These are phyloP conservation scores for Lodderomyces metapsilosis DNA, from an alignment of 1,139 yeast species.

Conservation along the genomic window DNA sequence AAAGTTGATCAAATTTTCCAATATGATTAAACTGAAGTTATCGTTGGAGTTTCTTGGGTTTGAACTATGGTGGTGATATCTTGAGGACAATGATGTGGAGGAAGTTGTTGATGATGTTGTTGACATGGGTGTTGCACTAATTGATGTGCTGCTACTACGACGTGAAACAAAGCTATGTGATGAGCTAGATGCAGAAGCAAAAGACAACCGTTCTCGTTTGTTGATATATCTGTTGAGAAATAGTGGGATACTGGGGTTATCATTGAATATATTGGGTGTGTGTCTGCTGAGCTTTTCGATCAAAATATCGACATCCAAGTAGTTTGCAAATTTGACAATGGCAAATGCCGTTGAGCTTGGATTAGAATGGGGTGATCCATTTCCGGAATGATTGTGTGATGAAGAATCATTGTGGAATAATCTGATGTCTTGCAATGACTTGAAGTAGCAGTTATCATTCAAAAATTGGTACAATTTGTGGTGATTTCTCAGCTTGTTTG, in stretches of 20 bases:
- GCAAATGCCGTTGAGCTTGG: constrained; percentile 23
- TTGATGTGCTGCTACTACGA: neutral
- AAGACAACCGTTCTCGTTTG: constrained; percentile 22
- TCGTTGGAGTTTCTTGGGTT: constrained; percentile 7
- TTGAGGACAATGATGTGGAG: constrained; percentile 1
- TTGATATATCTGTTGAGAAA: constrained; percentile 31
- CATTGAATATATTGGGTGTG: constrained; percentile 35
- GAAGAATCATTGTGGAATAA: constrained; percentile 21
- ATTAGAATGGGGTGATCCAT: neutral
- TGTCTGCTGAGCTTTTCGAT: constrained; percentile 20
- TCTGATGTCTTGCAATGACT: constrained; percentile 29
- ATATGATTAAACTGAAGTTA: constrained; percentile 32
- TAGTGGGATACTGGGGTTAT: constrained; percentile 19
- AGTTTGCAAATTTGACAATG: constrained; percentile 35
- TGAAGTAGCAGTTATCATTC: constrained; percentile 23
- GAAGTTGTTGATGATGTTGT: neutral
- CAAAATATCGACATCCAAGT: constrained; percentile 36
- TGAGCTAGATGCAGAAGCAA: neutral
- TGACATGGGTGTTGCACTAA: neutral
- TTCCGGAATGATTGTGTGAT: neutral
- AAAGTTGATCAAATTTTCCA: constrained; percentile 43
- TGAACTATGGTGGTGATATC: neutral
- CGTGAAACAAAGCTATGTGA: neutral
- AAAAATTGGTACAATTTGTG: constrained; percentile 25
- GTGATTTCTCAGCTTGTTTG: neutral